Conservation (phyloP, 305 asterid genomes). For the Lippia alba region DNA sequence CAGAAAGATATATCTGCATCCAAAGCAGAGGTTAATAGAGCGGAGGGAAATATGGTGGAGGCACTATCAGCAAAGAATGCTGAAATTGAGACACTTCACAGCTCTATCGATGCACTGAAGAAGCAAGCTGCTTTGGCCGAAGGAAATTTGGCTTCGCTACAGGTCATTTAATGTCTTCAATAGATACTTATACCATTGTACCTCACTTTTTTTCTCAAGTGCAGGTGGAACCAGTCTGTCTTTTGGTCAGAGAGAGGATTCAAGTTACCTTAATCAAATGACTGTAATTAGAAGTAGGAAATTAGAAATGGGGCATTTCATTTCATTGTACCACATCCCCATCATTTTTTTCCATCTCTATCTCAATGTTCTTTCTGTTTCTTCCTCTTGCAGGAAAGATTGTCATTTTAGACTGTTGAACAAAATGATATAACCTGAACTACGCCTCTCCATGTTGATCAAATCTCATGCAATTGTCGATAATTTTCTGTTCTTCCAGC, state of each 20-base stretch:
- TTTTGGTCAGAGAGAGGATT: conserved; percentile 19
- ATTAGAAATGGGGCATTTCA: conserved; percentile 19
- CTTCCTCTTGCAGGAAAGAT: conserved; percentile 11
- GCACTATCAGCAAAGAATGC: conserved; percentile 96
- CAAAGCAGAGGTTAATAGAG: conserved; percentile 82
- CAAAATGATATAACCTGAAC: conserved; percentile 15
- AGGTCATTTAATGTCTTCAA: conserved; percentile 55
- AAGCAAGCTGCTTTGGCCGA: conserved; percentile 94
- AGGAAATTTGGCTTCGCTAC: conserved; percentile 89
- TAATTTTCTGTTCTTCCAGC: conserved; percentile 31
- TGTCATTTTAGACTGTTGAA: conserved; percentile 13
- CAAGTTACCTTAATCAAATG: conserved; percentile 1
- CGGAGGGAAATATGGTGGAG: conserved; percentile 82
- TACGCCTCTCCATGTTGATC: conserved; percentile 16
- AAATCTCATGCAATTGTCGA: conserved; percentile 27
- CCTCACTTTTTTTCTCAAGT: conserved; percentile 21
- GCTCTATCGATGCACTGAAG: conserved; percentile 80
- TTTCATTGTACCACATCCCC: conserved; percentile 19
- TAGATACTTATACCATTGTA: conserved; percentile 23
- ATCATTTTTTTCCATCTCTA: conserved; percentile 9
- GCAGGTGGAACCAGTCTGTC: conserved; percentile 19
- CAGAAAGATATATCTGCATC: conserved; percentile 77
- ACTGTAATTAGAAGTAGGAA: conserved; percentile 19
- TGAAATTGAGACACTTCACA: conserved; percentile 89
- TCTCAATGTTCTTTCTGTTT: conserved; percentile 19